These are phyloP conservation scores for Cercospora berteroae DNA, from an alignment of 2,329 filamentous ascomycete genomes.

Conservation along the genomic window DNA sequence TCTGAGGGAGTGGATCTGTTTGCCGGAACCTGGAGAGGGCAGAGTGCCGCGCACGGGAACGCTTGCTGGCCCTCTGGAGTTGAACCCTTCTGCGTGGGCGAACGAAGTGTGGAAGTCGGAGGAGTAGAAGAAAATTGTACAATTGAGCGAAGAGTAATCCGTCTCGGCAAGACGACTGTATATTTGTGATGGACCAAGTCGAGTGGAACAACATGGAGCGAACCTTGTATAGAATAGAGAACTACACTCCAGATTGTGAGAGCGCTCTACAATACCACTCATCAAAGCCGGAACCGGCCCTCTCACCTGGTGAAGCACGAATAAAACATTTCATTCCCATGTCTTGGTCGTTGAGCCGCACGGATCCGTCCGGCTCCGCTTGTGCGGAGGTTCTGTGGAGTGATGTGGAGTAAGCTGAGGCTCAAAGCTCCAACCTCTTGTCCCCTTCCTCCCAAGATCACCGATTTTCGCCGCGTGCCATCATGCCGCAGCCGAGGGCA, in stretches of 20 bases:
- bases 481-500: slow-evolving; percentile 8
- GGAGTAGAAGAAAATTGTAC: not conserved
- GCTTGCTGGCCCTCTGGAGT: slow-evolving; percentile 44
- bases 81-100: slow-evolving; percentile 33
- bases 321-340: not conserved
- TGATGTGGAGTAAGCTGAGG: not conserved
- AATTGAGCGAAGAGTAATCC: not conserved
- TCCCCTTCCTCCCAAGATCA: slow-evolving; percentile 1
- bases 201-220: not conserved
- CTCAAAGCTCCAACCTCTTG: slow-evolving; percentile 8
- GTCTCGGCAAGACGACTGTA: not conserved
- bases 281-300: not conserved
- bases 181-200: not conserved
- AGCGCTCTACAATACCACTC: too few relatives aligned
- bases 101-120: slow-evolving; percentile 32
- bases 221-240: not conserved
- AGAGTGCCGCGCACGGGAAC: slow-evolving; percentile 62
- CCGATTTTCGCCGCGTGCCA: slow-evolving; percentile 3
- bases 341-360: not conserved
- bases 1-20: slow-evolving; percentile 79
- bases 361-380: slow-evolving; percentile 3
- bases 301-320: not conserved
- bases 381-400: not conserved
- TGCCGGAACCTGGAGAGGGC: slow-evolving; percentile 71
- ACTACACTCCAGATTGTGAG: not conserved